Evolutionary conservation across 495 filamentous ascomycete genomes (phyloP).

Genomic region (Aspergillus kassunensis): DNA sequence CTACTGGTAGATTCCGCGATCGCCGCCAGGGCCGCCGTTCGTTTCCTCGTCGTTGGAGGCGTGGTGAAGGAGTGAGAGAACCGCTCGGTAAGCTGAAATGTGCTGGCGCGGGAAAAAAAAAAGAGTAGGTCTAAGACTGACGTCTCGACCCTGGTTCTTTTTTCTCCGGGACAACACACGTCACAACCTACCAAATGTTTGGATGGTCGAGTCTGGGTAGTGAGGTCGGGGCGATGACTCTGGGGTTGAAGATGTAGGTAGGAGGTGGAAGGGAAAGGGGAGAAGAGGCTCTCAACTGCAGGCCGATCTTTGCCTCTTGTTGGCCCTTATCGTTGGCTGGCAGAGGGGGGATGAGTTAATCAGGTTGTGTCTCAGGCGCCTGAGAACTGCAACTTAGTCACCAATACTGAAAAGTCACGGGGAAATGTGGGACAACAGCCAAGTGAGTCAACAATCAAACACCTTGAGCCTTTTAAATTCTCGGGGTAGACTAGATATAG

Average conservation of each 20-base stretch:
- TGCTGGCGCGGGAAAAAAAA: conserved; percentile 19
- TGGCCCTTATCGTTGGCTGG: conserved; percentile 11
- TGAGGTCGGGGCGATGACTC: background rate
- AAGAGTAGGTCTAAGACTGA: no score
- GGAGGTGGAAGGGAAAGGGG: background rate
- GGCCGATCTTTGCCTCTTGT: conserved; percentile 12
- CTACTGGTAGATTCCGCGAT: conserved; percentile 43
- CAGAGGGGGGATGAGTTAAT: background rate
- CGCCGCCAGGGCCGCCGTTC: conserved; percentile 83
- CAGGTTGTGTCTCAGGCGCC: background rate
- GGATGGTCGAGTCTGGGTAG: conserved; percentile 1
- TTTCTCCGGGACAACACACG: conserved; percentile 24
- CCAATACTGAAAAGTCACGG: conserved; percentile 1
- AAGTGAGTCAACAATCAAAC: no score
- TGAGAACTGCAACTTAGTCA: conserved; percentile 6
- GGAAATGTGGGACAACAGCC: no score
- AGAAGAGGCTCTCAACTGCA: conserved; percentile 6
- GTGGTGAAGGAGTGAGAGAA: conserved; percentile 45
- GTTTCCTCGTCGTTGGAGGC: conserved; percentile 73
- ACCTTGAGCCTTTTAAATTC: no score
- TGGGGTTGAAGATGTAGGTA: background rate
- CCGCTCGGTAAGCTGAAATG: conserved; percentile 14
- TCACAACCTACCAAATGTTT: conserved; percentile 20
- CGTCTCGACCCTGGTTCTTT: conserved; percentile 20
- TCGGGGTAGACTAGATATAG: no score